A percentile compares a stretch with the other conserved stretches of the same genome.
Conservation (phyloP, 2,329 filamentous ascomycete genomes). For the Epichloe scottii region DNA sequence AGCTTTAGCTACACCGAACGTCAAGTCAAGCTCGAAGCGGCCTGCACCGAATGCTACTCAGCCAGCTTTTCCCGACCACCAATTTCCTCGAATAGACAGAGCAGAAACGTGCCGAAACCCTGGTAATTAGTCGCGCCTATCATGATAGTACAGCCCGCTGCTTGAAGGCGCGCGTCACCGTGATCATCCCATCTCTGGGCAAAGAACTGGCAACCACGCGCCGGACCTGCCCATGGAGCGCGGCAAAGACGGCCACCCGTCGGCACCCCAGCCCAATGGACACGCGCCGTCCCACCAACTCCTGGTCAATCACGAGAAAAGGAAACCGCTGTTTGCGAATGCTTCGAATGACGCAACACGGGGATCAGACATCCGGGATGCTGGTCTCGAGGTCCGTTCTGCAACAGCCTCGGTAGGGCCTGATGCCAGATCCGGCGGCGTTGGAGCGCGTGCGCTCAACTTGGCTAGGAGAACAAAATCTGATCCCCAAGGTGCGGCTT, state of each 20-base stretch:
- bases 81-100: background rate
- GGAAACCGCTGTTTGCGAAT: conserved; percentile 27
- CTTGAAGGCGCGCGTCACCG: conserved; percentile 4
- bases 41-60: background rate
- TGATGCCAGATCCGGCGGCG: conserved; percentile 3
- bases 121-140: background rate
- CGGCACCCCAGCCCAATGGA: background rate
- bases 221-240: conserved; percentile 4
- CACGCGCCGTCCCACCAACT: conserved; percentile 13
- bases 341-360: conserved; percentile 12
- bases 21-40: background rate
- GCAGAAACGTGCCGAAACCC: background rate
- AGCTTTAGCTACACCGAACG: background rate
- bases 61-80: background rate
- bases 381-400: background rate
- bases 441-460: background rate
- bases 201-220: background rate
- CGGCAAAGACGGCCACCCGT: background rate
- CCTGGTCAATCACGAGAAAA: conserved; percentile 26
- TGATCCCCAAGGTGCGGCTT: conserved; percentile 11
- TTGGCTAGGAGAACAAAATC: conserved; percentile 14
- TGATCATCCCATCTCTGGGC: background rate
- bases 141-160: conserved; percentile 2
- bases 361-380: conserved; percentile 9
- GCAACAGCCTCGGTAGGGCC: conserved; percentile 1